A percentile compares a stretch with the other conserved stretches of the same genome.
Conservation (phyloP, 2,329 filamentous ascomycete genomes). For the Cordyceps pruinosa region DNA sequence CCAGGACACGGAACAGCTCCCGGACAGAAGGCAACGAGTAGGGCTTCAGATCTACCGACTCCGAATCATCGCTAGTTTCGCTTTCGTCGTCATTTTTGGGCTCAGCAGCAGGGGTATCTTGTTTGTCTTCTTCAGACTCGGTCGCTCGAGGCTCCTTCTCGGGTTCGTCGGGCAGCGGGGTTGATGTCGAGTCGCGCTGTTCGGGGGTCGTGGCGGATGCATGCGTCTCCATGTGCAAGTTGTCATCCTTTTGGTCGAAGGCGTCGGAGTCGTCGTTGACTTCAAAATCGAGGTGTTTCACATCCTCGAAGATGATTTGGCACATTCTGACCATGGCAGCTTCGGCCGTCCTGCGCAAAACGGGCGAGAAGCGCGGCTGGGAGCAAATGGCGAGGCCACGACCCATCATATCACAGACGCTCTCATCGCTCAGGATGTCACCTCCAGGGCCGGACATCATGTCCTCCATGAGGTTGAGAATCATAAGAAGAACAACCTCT, state of each 20-base stretch:
- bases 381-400: constrained; percentile 96
- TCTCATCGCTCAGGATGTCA: constrained; percentile 91
- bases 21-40: constrained; percentile 92
- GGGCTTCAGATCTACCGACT: constrained; percentile 62
- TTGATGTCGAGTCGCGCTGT: constrained; percentile 6
- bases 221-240: constrained; percentile 70
- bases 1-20: constrained; percentile 87
- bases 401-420: constrained; percentile 99
- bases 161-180: neutral
- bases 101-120: constrained; percentile 17
- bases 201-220: constrained; percentile 9
- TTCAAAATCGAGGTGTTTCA: constrained; percentile 80
- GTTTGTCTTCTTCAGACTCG: constrained; percentile 2
- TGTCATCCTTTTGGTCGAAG: constrained; percentile 62
- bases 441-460: constrained; percentile 94
- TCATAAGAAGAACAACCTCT: constrained; percentile 89
- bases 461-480: constrained; percentile 94
- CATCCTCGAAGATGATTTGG: constrained; percentile 90
- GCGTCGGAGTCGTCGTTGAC: constrained; percentile 59
- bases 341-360: constrained; percentile 84
- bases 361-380: constrained; percentile 82
- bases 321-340: constrained; percentile 99
- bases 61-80: constrained; percentile 33
- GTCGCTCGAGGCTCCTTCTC: constrained; percentile 3
- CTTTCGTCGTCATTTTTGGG: constrained; percentile 16